Evolutionary conservation across 2,329 filamentous ascomycete genomes (phyloP).

Genomic region (Didymella glomerata): DNA sequence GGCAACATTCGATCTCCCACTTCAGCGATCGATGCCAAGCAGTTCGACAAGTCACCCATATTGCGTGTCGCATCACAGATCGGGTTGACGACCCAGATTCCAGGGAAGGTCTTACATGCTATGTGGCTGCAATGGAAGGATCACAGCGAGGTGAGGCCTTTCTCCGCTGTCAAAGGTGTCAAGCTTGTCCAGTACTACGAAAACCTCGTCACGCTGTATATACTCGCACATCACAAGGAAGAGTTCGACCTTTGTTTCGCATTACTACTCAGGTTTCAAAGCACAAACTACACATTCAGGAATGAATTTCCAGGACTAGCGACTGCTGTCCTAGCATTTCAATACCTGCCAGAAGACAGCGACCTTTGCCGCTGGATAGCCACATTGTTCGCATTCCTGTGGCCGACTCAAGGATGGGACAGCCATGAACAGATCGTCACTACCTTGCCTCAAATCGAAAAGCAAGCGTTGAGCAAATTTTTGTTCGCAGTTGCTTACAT

Average conservation of each 20-base stretch:
- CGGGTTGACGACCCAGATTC: neutral
- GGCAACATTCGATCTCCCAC: neutral
- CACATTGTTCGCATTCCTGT: neutral
- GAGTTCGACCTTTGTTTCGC: neutral
- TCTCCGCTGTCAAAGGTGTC: neutral
- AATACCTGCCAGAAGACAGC: neutral
- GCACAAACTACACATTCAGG: neutral
- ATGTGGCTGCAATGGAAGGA: conserved; percentile 10
- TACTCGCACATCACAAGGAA: neutral
- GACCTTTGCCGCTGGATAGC: neutral
- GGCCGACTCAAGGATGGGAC: neutral
- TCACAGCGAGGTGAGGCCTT: neutral
- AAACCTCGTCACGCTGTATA: neutral
- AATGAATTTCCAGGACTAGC: neutral
- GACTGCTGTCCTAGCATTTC: neutral
- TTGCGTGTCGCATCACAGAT: neutral
- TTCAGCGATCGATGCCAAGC: neutral
- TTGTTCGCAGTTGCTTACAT: neutral
- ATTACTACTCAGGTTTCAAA: neutral
- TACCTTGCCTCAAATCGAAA: neutral
- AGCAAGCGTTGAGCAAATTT: neutral
- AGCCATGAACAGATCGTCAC: neutral
- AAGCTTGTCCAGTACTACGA: conserved; percentile 26
- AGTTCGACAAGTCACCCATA: neutral
- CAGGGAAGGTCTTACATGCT: neutral